These are phyloP conservation scores for Penicillium goetzii DNA, from an alignment of 495 filamentous ascomycete genomes.

Conservation along the genomic window DNA sequence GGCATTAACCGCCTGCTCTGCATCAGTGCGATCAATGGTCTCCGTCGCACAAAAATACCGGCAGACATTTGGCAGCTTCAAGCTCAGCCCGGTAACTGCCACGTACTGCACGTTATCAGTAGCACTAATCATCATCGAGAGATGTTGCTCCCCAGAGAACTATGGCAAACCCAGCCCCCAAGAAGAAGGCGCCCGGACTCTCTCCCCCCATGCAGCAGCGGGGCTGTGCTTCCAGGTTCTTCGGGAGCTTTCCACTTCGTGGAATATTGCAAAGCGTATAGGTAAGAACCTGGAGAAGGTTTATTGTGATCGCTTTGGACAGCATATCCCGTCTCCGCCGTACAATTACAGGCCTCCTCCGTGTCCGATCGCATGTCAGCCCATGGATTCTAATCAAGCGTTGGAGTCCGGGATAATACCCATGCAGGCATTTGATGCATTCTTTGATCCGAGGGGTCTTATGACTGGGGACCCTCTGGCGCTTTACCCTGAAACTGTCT, in stretches of 20 bases:
- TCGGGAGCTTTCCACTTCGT: conserved; percentile 31
- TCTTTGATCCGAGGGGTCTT: conserved; percentile 12
- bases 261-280: conserved; percentile 34
- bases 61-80: conserved; percentile 37
- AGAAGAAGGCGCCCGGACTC: conserved; percentile 1
- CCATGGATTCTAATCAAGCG: not conserved
- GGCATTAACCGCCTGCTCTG: conserved; percentile 19
- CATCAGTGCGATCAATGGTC: conserved; percentile 29
- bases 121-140: conserved; percentile 32
- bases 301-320: conserved; percentile 24
- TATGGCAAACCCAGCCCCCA: not conserved
- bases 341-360: not conserved
- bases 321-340: conserved; percentile 17
- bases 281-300: conserved; percentile 32
- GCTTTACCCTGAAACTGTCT: not conserved
- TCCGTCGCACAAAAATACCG: conserved; percentile 33
- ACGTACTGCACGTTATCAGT: conserved; percentile 37
- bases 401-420: not conserved
- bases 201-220: conserved; percentile 22
- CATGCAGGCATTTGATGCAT: conserved; percentile 14
- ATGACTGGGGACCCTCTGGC: not conserved
- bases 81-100: conserved; percentile 33
- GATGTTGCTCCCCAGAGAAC: conserved; percentile 20
- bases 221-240: conserved; percentile 28
- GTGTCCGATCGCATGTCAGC: not conserved